Conservation (phyloP, 805 yeast species). For the Monosporozyma servazzii region DNA sequence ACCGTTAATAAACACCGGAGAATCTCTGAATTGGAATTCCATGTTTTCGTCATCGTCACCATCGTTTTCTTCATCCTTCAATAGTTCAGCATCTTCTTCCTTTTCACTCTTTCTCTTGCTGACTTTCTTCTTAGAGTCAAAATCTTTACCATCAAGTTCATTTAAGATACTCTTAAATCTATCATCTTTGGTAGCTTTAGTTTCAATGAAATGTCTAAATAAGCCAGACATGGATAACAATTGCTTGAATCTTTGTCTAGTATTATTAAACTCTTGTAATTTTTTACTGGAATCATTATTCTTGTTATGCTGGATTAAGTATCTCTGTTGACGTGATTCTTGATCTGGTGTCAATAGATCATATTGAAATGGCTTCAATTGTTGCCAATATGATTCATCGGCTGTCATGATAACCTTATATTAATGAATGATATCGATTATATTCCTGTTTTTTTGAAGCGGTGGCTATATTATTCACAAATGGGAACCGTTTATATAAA, state of each 20-base stretch:
- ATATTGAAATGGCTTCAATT: constrained; percentile 10
- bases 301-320: constrained; percentile 3
- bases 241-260: constrained; percentile 61
- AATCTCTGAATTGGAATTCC: constrained; percentile 56
- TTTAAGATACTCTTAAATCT: constrained; percentile 44
- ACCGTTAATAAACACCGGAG: constrained; percentile 69
- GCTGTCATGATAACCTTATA: constrained; percentile 7
- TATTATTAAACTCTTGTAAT: constrained; percentile 33
- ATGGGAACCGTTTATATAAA: not conserved
- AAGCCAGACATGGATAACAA: constrained; percentile 55
- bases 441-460: not conserved
- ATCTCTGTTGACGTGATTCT: constrained; percentile 6
- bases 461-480: not conserved
- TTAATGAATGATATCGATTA: not conserved
- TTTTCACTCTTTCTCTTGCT: constrained; percentile 58
- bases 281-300: not conserved
- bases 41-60: constrained; percentile 14
- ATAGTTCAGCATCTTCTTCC: constrained; percentile 69
- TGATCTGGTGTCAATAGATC: constrained; percentile 1
- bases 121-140: constrained; percentile 26
- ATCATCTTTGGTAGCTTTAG: constrained; percentile 54
- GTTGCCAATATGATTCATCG: constrained; percentile 11
- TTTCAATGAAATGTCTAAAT: constrained; percentile 59
- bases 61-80: constrained; percentile 35
- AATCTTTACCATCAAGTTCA: constrained; percentile 30